Conservation (phyloP, 805 yeast genomes). For the Ogataea ganodermae region DNA sequence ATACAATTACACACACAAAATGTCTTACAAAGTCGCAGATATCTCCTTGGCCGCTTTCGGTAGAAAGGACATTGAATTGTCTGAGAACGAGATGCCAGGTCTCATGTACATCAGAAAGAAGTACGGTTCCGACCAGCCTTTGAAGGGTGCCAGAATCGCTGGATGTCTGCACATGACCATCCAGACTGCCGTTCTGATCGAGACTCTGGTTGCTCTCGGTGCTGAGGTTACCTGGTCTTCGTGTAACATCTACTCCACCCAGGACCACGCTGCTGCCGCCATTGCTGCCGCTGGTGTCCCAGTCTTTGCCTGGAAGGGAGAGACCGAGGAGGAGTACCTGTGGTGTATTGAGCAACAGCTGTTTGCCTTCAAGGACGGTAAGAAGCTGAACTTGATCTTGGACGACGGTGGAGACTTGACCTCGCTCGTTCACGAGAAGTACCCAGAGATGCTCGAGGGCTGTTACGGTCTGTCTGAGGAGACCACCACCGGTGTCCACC, state of each 20-base stretch:
- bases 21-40: slow-evolving; percentile 87
- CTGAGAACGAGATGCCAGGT: slow-evolving; percentile 99
- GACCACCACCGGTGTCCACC: slow-evolving; percentile 99
- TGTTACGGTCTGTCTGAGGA: slow-evolving; percentile 98
- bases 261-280: slow-evolving; percentile 99
- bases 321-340: slow-evolving; percentile 98
- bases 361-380: slow-evolving; percentile 93
- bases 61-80: slow-evolving; percentile 97
- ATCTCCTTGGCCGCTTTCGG: slow-evolving; percentile 99
- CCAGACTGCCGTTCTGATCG: slow-evolving; percentile 98
- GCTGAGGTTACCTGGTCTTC: slow-evolving; percentile 99
- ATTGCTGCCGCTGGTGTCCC: slow-evolving; percentile 99
- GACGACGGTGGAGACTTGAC: slow-evolving; percentile 99
- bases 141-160: slow-evolving; percentile 97
- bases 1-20: slow-evolving; percentile 38
- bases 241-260: slow-evolving; percentile 99
- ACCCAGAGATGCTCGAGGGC: slow-evolving; percentile 95
- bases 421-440: slow-evolving; percentile 91
- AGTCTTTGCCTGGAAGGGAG: slow-evolving; percentile 99
- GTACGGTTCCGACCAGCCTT: slow-evolving; percentile 90
- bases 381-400: slow-evolving; percentile 93
- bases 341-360: slow-evolving; percentile 99
- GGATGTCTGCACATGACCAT: slow-evolving; percentile 99
- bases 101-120: slow-evolving; percentile 94
- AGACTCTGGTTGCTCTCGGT: slow-evolving; percentile 95